Evolutionary conservation across 148 eudicot genomes (phyloP), one percentile per base, ranked within the genome.

Genomic region (Rhododendron williamsianum): DNA sequence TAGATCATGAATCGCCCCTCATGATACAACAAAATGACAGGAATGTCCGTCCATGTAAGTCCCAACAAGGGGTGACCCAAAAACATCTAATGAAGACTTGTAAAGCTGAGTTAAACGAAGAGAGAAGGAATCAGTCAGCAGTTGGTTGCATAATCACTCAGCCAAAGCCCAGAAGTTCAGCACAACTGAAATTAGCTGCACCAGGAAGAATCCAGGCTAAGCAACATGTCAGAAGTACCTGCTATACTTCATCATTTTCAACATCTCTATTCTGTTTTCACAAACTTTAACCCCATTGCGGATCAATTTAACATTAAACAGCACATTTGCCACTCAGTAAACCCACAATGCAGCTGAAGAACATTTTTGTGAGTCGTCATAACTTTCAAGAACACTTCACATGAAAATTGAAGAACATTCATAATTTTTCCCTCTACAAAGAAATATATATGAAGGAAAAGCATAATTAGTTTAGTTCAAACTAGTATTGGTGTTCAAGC

Each of bases 91-190:
- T 41, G 45, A 41, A 41, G 7, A 41, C 45, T 41, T 41, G 45
- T 5, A 73, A 73, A 73, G 3, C 21, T 35, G 9, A 5, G 77
- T 73, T 35, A 33, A 18, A 16, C 41, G 2, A 73, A 73, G 45
- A 73, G 77, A 73, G 77, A 73, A 73, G 77, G 45, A 73, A 73
- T 73, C 45, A 35, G 77, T 73, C 36, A 73, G 77, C 77, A 73
- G 43, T 73, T 73, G 77, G 45, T 73, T 33, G 77, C 77, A 35
- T 73, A 73, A 73, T 73, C 77, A 73, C 38, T 35, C 43, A 73
- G 77, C 77, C 21, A 73, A 73, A 35, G 36, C 77, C 77, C 45
- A 73, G 45, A 73, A 73, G 43, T 73, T 73, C 77, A 73, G 45
- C 77, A 73, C 77, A 35, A 36, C 45, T 15, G 43, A 73, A 73